Evolutionary conservation across 352 stramenopile genomes (phyloP), one percentile per base, ranked within the genome.

Genomic region (Globisporangium perplexum): DNA sequence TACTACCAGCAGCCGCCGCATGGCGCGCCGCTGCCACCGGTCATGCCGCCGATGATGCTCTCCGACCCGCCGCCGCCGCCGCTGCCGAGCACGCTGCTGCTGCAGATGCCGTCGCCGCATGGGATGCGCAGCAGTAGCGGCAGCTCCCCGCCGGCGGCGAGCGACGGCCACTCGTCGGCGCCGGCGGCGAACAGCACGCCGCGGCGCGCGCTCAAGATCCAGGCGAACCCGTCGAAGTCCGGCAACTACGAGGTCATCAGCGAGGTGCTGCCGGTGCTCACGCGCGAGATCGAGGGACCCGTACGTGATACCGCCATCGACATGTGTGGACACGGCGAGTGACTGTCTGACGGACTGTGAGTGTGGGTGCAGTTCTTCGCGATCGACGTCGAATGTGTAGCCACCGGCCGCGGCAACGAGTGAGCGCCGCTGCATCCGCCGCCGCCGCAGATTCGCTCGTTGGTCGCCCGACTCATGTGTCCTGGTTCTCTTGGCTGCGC

Each of bases 301-400:
- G 81, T 91, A 50, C 66, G 63, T 82, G 3, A 57, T 8, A 33
- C 10, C 10, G 10, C 30, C 10, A 33, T 33, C 30, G 30, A 10
- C 30, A 5, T 36, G 11, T 36, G 26, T 30, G 3, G 26, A 30
- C 26, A 30, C 26, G 26, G n/a, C n/a, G n/a, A n/a, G n/a, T n/a
- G n/a, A n/a, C n/a, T n/a, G n/a, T n/a, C n/a, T 26, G 45, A 15
- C 20, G 49, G 4, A 41, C 41, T 17, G 20, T 62, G 17, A 62
- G 43, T 41, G 50, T 42, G 41, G 6, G 31, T 24, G 46, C 28
- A 89, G 78, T 96, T 96, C 62, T 96, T 91, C 52, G 89, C 86
- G 11, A 96, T 97, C 62, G 90, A 97, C 62, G 88, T 97, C 51
- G 90, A 97, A 66, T 97, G 90, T 65, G 86, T 97, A 15, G 88